A percentile compares a stretch with the other conserved stretches of the same genome.
phyloP scores from a whole-genome alignment of 352 stramenopile genomes.

The Plasmopara viticola region DNA sequence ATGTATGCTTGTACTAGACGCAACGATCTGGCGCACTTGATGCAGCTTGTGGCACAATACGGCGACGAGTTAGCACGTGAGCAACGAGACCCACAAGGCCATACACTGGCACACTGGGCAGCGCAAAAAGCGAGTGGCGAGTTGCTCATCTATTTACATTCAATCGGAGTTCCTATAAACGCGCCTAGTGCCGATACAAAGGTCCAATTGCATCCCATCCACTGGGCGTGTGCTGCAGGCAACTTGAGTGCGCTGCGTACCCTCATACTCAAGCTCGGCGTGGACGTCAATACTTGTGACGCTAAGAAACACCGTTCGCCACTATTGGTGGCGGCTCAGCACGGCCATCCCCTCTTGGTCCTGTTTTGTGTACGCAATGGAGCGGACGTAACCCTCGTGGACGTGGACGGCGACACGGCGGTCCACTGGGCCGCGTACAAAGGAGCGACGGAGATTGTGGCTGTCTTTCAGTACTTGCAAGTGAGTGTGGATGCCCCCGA shows the following conservation, averaged over 20 bases:
- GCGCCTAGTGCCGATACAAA: slow-evolving; percentile 45
- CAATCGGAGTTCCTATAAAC: slow-evolving; percentile 43
- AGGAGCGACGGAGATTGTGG: slow-evolving; percentile 72
- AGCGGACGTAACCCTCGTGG: slow-evolving; percentile 58
- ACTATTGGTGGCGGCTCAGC: slow-evolving; percentile 67
- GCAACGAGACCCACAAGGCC: slow-evolving; percentile 47
- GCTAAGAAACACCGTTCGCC: slow-evolving; percentile 65
- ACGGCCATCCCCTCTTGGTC: slow-evolving; percentile 68
- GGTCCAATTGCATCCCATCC: slow-evolving; percentile 67
- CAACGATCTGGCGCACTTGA: slow-evolving; percentile 49
- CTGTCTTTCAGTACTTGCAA: slow-evolving; percentile 76
- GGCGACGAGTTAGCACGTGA: slow-evolving; percentile 31
- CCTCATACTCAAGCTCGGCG: slow-evolving; percentile 50
- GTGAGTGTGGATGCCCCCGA: slow-evolving; percentile 59
- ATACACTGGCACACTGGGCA: slow-evolving; percentile 70
- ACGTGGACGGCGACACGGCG: slow-evolving; percentile 63
- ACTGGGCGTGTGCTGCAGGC: slow-evolving; percentile 74
- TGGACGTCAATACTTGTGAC: slow-evolving; percentile 74
- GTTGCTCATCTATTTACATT: slow-evolving; percentile 52
- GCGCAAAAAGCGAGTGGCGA: slow-evolving; percentile 47
- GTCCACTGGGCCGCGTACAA: slow-evolving; percentile 87
- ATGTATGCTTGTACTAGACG: slow-evolving; percentile 59
- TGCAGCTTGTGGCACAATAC: slow-evolving; percentile 40
- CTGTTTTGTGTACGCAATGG: slow-evolving; percentile 70
- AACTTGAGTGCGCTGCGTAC: slow-evolving; percentile 59